Evolutionary conservation across 148 eudicot species (phyloP), one percentile per base, ranked within the genome.

Genomic region (Vaccinium macrocarpon): DNA sequence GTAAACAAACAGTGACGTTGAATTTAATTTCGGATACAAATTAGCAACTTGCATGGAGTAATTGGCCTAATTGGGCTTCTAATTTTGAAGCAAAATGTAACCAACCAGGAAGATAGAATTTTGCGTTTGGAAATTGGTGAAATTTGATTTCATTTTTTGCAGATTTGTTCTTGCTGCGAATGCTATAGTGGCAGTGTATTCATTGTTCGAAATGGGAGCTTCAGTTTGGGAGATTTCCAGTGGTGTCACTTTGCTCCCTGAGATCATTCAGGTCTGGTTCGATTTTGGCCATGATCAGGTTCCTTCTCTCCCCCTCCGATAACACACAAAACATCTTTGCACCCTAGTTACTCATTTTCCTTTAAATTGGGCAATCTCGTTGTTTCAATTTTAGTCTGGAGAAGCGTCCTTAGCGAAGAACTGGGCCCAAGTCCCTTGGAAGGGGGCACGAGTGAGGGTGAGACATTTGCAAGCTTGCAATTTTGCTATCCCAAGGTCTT

Each of bases 221-320:
- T 79, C 96, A 2, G 94, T 91, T 82, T 93, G 96, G 98, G 98
- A 94, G 86, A 92, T 94, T 52, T 88, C 93, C 0, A 90, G 94
- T 2, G 92, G 91, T 7, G 83, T 84, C 82, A 94, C 98, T 15
- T 66, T 94, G 8, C 87, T 94, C 13, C 98, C 98, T 4, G 98
- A 94, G 84, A 80, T 91, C 81, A 76, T 90, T 71, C 98, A 94
- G 86, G 90, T 94, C 64, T 93, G 98, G 96, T 94, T 94, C 61
- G 98, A 94, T 85, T 94, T 94, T 79, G 91, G 92, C 84, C 98
- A 94, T 79, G 96, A 94, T 91, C 98, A 93, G 96, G 98, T 42
- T 16, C 66, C 29, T 27, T 8, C 80, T 66, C 62, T 1, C n/a
- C 25, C 52, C 57, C 51, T 61, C 57, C 72, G 12, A 25, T 25